A percentile compares a stretch with the other conserved stretches of the same genome.
Conservation (phyloP, 257 asterid genomes). For the Hygrophila difformis region DNA sequence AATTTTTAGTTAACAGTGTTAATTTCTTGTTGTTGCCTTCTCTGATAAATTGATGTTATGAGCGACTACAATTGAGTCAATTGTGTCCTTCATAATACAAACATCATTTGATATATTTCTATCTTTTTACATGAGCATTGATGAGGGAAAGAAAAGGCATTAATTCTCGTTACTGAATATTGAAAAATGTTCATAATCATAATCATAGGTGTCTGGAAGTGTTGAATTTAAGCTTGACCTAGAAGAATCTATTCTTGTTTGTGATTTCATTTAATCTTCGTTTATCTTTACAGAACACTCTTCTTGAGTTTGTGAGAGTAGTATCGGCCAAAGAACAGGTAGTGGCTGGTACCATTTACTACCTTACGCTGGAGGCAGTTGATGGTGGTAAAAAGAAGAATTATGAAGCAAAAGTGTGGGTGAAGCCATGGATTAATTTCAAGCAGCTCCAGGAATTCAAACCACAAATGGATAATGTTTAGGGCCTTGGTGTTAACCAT, state of each 20-base stretch:
- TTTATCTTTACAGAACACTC: slow-evolving; percentile 26
- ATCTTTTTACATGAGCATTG: no score
- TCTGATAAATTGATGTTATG: no score
- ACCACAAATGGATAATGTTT: slow-evolving; percentile 15
- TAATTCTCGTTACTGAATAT: no score
- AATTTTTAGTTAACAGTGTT: no score
- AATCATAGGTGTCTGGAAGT: neutral
- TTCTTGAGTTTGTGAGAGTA: slow-evolving; percentile 32
- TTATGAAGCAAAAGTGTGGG: slow-evolving; percentile 52
- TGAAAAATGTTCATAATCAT: no score
- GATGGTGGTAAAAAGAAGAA: slow-evolving; percentile 36
- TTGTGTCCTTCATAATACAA: no score
- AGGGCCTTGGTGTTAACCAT: slow-evolving; percentile 12
- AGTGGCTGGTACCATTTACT: slow-evolving; percentile 36
- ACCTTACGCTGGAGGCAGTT: slow-evolving; percentile 38
- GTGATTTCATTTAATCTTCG: neutral
- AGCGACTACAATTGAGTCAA: no score
- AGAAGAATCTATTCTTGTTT: neutral
- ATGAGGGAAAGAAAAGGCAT: no score
- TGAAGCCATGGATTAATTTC: slow-evolving; percentile 56
- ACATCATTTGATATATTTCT: no score
- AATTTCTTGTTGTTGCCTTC: no score
- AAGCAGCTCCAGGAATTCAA: slow-evolving; percentile 46
- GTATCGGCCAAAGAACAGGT: slow-evolving; percentile 37
- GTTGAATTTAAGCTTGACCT: neutral